A percentile compares a stretch with the other conserved stretches of the same genome.
These are phyloP conservation scores for Dactylellina cionopaga DNA, from an alignment of 2,329 filamentous ascomycete genomes.

Conservation along the genomic window DNA sequence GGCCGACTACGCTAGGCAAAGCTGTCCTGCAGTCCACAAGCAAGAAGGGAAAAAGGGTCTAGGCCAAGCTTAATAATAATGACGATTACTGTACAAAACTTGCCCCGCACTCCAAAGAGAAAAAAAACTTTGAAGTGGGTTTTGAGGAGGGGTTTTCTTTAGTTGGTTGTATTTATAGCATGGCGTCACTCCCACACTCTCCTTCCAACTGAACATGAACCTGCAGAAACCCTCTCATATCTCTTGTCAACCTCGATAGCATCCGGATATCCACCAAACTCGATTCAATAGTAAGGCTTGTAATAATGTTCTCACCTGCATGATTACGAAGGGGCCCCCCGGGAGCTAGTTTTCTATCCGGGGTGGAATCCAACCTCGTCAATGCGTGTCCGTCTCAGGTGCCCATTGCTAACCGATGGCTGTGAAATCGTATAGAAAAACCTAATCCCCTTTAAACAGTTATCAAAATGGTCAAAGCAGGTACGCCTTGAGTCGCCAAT, in stretches of 20 bases:
- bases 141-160: slow-evolving; percentile 21
- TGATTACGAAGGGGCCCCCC: slow-evolving; percentile 1
- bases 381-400: no score
- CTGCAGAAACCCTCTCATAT: slow-evolving; percentile 44
- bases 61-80: slow-evolving; percentile 52
- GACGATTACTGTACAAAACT: neutral
- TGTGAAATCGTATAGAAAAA: slow-evolving; percentile 42
- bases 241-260: slow-evolving; percentile 15
- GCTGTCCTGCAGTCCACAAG: slow-evolving; percentile 9
- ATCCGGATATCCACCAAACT: neutral
- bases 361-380: neutral
- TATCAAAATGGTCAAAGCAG: slow-evolving; percentile 98
- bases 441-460: slow-evolving; percentile 59
- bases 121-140: slow-evolving; percentile 44
- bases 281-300: slow-evolving; percentile 18
- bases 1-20: neutral
- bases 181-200: slow-evolving; percentile 44
- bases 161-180: slow-evolving; percentile 40
- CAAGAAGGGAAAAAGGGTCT: slow-evolving; percentile 30
- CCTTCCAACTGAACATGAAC: slow-evolving; percentile 13
- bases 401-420: slow-evolving; percentile 16
- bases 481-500: no score
- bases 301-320: slow-evolving; percentile 40
- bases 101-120: slow-evolving; percentile 35
- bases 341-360: slow-evolving; percentile 1